Base-by-base conservation (phyloP, 2,329 filamentous ascomycete genomes). In the Magnaporthiopsis rhizophila region DNA sequence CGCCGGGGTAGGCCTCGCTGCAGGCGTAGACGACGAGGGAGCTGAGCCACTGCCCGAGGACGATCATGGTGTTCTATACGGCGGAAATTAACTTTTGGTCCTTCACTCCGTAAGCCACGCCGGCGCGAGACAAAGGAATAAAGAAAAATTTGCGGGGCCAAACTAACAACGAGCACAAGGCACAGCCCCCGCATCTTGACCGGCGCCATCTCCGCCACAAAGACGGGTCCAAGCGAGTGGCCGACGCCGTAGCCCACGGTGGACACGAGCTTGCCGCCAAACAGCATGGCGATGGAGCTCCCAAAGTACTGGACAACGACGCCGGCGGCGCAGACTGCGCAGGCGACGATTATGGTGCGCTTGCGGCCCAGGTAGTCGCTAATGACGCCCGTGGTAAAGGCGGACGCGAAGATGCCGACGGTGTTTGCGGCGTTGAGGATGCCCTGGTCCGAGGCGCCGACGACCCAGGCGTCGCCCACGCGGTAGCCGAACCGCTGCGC, bases 311-410 rank as follows among this genome's bases (percentile, higher is more conserved):
- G 72, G 12, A 69, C 53, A 65, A 85, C 73, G 64, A 86, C 83
- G 74, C 85, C 85, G 60, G 84, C 66, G 50, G 74, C 77, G 77
- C 87, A 91, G 71, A 89, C 77, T 45, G 70, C 67, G 73, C 88
- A 90, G 57, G 84, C 87, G 45, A 73, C 65, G 61, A 87, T 83
- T 72, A 88, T 82, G 63, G 84, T 85, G 59, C 76, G 80, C 59
- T 83, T 82, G 68, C 85, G 82, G 64, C 88, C 88, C 65, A 88
- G 80, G 71, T 80, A 82, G 72, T 90, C 88, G 64, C 87, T 81
- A 63, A 89, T 74, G 38, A 71, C 68, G 3, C 72, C 72, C 0
- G 72, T 72, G 1, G 65, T 65, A 59, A 73, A 73, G 11, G 72
- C 72, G 9, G 72, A 70, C 34, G 65, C 64, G 64, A 74, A 74